Evolutionary conservation across 169 alveolate species (phyloP).

Genomic region (Cryptosporidium sp.): DNA sequence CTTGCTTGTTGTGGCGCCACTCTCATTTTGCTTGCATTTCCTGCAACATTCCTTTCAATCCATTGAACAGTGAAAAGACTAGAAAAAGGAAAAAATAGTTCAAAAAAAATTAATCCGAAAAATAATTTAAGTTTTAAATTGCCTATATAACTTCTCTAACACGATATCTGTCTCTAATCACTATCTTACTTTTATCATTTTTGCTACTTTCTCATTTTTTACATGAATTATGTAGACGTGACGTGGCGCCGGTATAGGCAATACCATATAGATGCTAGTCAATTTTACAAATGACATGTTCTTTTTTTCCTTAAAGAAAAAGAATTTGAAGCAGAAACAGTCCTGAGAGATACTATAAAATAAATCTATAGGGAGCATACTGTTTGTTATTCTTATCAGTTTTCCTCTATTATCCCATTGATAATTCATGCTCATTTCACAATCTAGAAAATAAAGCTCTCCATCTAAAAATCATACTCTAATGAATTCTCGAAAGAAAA

Average conservation of each 20-base stretch:
- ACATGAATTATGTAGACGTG: constrained; percentile 51
- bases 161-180: not conserved
- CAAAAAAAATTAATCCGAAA: too few relatives aligned
- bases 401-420: not conserved
- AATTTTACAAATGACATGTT: constrained; percentile 42
- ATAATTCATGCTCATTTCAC: not conserved
- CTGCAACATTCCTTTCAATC: not conserved
- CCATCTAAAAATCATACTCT: not conserved
- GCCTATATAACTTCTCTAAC: not conserved
- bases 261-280: constrained; percentile 15
- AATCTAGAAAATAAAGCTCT: not conserved
- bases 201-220: not conserved
- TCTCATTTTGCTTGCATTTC: not conserved
- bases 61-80: not conserved
- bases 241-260: constrained; percentile 62
- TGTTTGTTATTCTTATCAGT: not conserved
- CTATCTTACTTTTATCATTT: not conserved
- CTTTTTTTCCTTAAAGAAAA: not conserved
- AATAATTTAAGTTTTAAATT: not conserved
- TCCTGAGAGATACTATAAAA: not conserved
- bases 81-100: not conserved
- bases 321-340: not conserved
- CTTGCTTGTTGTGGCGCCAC: too few relatives aligned
- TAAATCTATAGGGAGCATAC: not conserved
- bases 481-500: constrained; percentile 53